These are phyloP conservation scores for Hydrangea macrophylla DNA, from an alignment of 148 eudicot genomes.

Conservation along the genomic window DNA sequence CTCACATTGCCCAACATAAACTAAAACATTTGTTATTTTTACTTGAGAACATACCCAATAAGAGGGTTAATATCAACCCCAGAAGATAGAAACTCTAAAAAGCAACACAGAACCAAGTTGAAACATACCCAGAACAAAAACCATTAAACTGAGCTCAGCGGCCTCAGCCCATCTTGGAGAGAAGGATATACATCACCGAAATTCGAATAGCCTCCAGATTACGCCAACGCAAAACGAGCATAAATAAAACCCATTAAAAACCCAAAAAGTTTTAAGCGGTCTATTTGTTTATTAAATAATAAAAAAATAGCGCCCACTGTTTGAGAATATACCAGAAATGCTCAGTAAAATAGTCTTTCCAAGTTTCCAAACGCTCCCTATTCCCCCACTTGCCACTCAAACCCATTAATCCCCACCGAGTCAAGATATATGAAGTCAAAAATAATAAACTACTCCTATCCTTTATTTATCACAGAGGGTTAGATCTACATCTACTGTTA, in stretches of 20 bases:
- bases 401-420: neutral
- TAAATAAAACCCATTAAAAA: too few relatives aligned
- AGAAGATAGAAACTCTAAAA: neutral
- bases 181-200: neutral
- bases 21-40: neutral
- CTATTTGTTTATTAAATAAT: too few relatives aligned
- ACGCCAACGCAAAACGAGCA: neutral
- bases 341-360: slow-evolving; percentile 2
- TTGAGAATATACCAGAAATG: neutral
- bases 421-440: neutral
- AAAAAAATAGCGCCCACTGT: neutral
- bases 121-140: neutral
- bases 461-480: neutral
- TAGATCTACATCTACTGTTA: neutral
- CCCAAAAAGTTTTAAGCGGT: too few relatives aligned
- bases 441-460: neutral
- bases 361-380: neutral
- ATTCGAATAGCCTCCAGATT: neutral
- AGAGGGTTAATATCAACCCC: too few relatives aligned
- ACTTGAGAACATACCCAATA: too few relatives aligned
- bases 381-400: neutral
- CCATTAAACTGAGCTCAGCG: slow-evolving; percentile 1
- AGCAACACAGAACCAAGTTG: neutral
- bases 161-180: neutral
- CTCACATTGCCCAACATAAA: neutral